Evolutionary conservation across 164 flowering plant species (phyloP).

Genomic region (Cinnamomum chago): DNA sequence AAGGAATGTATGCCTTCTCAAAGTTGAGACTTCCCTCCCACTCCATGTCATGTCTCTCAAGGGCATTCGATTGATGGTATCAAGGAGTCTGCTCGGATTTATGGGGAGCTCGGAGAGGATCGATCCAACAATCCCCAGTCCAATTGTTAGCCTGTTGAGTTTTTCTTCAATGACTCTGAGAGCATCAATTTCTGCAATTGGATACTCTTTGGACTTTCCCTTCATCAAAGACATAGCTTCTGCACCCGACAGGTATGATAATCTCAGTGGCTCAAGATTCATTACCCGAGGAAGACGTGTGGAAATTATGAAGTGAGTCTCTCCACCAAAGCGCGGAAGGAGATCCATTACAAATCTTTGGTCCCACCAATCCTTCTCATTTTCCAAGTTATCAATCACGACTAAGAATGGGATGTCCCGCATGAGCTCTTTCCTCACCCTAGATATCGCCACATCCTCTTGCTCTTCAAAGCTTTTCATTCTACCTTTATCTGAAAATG

Average conservation of each 20-base stretch:
- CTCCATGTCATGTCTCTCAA: constrained; percentile 51
- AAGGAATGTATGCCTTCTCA: constrained; percentile 60
- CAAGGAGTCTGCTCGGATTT: constrained; percentile 73
- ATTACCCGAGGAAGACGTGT: constrained; percentile 72
- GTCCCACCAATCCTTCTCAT: constrained; percentile 98
- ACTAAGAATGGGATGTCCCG: constrained; percentile 86
- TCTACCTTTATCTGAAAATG: constrained; percentile 44
- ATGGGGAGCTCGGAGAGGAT: constrained; percentile 88
- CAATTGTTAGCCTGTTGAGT: constrained; percentile 74
- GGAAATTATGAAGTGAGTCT: constrained; percentile 74
- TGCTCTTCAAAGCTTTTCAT: constrained; percentile 83
- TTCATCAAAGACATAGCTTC: constrained; percentile 92
- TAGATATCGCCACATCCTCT: constrained; percentile 73
- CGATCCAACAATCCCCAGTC: constrained; percentile 78
- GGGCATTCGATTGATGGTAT: constrained; percentile 82
- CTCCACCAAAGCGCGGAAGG: constrained; percentile 94
- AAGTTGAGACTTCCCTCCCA: constrained; percentile 40
- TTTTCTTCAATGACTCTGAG: constrained; percentile 76
- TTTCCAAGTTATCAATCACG: constrained; percentile 85
- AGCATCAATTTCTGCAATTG: constrained; percentile 67
- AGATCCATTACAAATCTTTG: constrained; percentile 82
- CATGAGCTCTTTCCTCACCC: constrained; percentile 83
- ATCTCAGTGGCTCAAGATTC: constrained; percentile 83
- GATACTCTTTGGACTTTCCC: constrained; percentile 52
- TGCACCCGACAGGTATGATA: constrained; percentile 76